phyloP scores from a whole-genome alignment of 164 flowering plant genomes.

The Magnolia officinalis region DNA sequence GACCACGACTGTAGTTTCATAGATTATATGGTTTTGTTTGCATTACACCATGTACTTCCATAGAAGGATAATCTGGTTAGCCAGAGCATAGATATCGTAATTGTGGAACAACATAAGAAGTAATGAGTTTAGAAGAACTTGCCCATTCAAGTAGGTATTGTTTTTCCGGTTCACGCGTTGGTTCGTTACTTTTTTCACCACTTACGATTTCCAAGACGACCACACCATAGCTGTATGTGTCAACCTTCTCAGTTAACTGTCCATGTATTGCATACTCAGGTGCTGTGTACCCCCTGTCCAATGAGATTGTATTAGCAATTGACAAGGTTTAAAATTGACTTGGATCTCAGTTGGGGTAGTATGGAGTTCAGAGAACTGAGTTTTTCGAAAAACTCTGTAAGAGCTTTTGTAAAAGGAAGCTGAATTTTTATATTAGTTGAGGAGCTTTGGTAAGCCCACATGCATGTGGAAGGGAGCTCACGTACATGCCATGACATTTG shows the following conservation, averaged over 20 bases:
- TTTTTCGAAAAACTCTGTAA: no score
- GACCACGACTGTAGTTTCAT: no score
- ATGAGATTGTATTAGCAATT: not conserved
- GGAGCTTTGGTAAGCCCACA: not conserved
- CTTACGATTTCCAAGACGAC: conserved; percentile 58
- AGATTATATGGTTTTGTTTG: no score
- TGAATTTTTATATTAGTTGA: no score
- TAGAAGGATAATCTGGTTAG: no score
- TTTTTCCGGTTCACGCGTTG: conserved; percentile 20
- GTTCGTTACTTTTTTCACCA: conserved; percentile 39
- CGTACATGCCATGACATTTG: no score
- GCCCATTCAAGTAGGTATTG: conserved; percentile 60
- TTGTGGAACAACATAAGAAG: not conserved
- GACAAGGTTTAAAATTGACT: not conserved
- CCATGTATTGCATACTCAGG: conserved; percentile 65
- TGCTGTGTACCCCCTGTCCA: conserved; percentile 38
- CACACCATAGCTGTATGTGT: conserved; percentile 54
- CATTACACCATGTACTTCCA: no score
- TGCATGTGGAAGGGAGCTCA: no score
- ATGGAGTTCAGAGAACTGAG: not conserved
- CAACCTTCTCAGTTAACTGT: conserved; percentile 56
- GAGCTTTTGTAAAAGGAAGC: not conserved
- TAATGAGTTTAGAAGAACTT: conserved; percentile 1
- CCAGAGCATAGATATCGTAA: not conserved
- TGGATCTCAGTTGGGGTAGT: not conserved